Evolutionary conservation across 805 yeast species (phyloP), one percentile per base, ranked within the genome.

Genomic region (Candida jianshihensis): DNA sequence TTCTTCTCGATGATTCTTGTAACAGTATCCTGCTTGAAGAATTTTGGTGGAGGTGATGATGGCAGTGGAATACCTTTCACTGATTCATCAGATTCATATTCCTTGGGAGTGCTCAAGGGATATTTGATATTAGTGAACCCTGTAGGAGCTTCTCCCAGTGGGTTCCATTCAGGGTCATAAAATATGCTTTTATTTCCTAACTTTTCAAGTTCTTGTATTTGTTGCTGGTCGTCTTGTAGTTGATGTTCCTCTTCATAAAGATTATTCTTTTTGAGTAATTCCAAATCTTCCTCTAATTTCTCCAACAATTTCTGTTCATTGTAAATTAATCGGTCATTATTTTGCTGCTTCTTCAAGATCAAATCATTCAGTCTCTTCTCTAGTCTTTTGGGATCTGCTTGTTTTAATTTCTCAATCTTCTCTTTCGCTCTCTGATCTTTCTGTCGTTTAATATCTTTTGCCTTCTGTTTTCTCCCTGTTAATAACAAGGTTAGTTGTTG

Each of bases 151-250:
- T 49, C 56, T 0, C 87, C 87, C 5, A 67, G 48, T 3, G 81
- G 78, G 41, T 80, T 80, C 61, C 81, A 68, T 42, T 79, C 84
- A 5, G 80, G 77, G 46, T 80, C 81, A 54, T 73, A 78, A 49
- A 71, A 80, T 2, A 77, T 61, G 7, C 84, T 76, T 26, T 64
- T 57, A 20, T 45, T 48, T 2, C 78, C 80, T 47, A 72, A 56
- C 49, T 62, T 41, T 1, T 21, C 24, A 9, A 26, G 33, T 2
- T 18, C 16, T 28, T 24, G 26, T n/a, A 18, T 20, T 27, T 31
- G 7, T 5, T 12, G 20, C 12, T 16, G 12, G 9, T 22, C 9
- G n/a, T 26, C 32, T 7, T 21, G 14, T 12, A 22, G 25, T 32
- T 34, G 19, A 13, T 26, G 5, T 11, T 19, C 37, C 37, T 41